Evolutionary conservation across 495 filamentous ascomycete genomes (phyloP), one percentile per base, ranked within the genome.

Genomic region (Xylaria grammica): DNA sequence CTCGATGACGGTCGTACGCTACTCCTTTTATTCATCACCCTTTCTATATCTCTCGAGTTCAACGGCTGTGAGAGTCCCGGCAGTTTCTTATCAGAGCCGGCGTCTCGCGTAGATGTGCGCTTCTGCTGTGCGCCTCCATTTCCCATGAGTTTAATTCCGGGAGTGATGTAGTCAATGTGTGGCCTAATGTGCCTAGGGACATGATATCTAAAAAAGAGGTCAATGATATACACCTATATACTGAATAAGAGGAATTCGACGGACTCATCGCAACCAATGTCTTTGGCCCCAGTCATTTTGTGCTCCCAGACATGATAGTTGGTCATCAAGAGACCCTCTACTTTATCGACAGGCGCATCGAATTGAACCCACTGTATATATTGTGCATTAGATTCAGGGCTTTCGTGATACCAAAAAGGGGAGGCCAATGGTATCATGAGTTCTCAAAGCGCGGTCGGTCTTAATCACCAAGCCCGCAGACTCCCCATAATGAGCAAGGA

Each of bases 141-240:
- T 36, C 69, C 71, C 69, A 75, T 77, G 17, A 83, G 67, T 60
- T 80, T 85, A 63, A 89, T 73, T 3, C 84, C 84, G 0, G 86
- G 85, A 0, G 80, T 87, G 45, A 88, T 82, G 62, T 85, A 87
- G 71, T 89, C 87, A 44, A 89, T 75, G 56, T 89, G 82, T 8
- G 70, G 63, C 36, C 76, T 76, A 22, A 88, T 61, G 22, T 82
- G 71, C 10, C 77, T 69, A 0, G 87, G 86, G 9, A 88, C 72
- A 46, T 84, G 80, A 57, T 88, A 88, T 65, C 73, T 75, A 13
- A 9, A 42, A 32, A 8, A 42, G 11, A n/a, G 7, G 46, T 53
- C 24, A 40, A 40, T 27, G 30, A 29, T 22, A 15, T n/a, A 24
- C 3, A 26, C 7, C n/a, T n/a, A n/a, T n/a, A 7, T 34, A 4